These are phyloP conservation scores for Groenewaldozyma salmanticensis DNA, from an alignment of 805 yeast genomes.

Conservation along the genomic window DNA sequence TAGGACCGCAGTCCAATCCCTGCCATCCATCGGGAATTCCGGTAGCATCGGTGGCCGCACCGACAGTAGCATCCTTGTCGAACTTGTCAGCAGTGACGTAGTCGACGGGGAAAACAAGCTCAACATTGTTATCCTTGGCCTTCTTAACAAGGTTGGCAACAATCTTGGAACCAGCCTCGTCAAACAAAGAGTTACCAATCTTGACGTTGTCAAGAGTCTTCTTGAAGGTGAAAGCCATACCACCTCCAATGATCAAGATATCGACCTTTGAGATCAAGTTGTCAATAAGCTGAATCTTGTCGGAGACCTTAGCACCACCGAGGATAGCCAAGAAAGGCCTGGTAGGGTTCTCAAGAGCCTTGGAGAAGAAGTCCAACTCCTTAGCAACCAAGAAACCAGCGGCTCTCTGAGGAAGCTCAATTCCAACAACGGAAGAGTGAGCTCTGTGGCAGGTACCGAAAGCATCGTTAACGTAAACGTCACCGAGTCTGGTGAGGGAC, in stretches of 20 bases:
- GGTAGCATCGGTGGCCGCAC: slow-evolving; percentile 73
- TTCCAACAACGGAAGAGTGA: slow-evolving; percentile 98
- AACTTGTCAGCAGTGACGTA: slow-evolving; percentile 93
- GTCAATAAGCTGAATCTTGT: slow-evolving; percentile 97
- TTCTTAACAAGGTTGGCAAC: slow-evolving; percentile 87
- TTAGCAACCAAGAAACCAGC: slow-evolving; percentile 98
- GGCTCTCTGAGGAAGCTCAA: slow-evolving; percentile 91
- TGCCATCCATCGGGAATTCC: slow-evolving; percentile 94
- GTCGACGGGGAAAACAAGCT: slow-evolving; percentile 90
- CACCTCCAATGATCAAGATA: slow-evolving; percentile 94
- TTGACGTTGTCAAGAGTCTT: slow-evolving; percentile 77
- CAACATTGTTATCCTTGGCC: slow-evolving; percentile 94
- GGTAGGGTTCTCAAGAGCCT: slow-evolving; percentile 95
- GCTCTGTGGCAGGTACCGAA: slow-evolving; percentile 99
- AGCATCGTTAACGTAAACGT: slow-evolving; percentile 94
- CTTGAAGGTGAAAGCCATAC: slow-evolving; percentile 99
- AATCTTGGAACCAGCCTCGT: slow-evolving; percentile 89
- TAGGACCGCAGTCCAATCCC: slow-evolving; percentile 95
- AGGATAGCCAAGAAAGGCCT: slow-evolving; percentile 98
- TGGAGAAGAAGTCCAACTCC: slow-evolving; percentile 95
- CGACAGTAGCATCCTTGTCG: slow-evolving; percentile 80
- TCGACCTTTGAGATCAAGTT: slow-evolving; percentile 88
- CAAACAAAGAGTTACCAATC: slow-evolving; percentile 89
- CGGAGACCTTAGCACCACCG: slow-evolving; percentile 99
- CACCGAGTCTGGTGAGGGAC: slow-evolving; percentile 86